Percentiles rank a stretch among this genome's conserved stretches.
Evolutionary conservation across 129 eudicot species (phyloP).

Genomic region (Dittrichia graveolens): DNA sequence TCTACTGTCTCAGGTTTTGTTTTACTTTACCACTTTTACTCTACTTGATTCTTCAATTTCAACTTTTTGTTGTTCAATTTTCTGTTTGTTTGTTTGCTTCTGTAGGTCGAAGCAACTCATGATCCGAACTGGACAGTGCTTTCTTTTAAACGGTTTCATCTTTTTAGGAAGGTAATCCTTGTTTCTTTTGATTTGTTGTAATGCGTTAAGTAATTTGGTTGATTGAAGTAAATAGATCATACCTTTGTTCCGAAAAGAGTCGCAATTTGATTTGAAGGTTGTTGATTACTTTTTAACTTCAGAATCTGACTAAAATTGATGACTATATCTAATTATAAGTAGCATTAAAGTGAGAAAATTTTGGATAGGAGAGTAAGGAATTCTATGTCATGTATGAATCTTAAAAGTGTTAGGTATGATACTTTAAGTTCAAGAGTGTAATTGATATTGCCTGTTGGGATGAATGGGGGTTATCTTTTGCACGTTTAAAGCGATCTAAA

Average conservation of each 20-base stretch:
- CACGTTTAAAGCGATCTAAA: background rate
- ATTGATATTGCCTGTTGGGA: background rate
- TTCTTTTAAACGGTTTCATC: constrained; percentile 80
- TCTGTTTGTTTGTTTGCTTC: constrained; percentile 9
- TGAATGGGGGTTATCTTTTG: too few species aligned
- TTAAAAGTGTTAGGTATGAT: background rate
- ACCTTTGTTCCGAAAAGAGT: background rate
- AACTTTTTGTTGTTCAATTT: background rate
- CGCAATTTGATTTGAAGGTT: background rate
- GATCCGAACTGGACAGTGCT: constrained; percentile 91
- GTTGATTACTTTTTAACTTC: background rate
- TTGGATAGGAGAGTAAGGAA: background rate
- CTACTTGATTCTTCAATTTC: constrained; percentile 20
- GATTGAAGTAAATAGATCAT: background rate
- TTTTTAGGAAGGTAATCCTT: constrained; percentile 81
- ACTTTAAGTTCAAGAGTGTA: background rate
- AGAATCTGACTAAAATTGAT: background rate
- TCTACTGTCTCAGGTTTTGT: constrained; percentile 71
- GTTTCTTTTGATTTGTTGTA: background rate
- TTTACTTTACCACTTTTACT: constrained; percentile 1
- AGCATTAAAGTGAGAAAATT: background rate
- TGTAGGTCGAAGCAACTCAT: constrained; percentile 77
- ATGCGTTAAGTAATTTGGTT: background rate
- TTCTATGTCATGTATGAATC: constrained; percentile 1
- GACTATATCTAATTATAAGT: background rate